Evolutionary conservation across 2,329 filamentous ascomycete species (phyloP).

Genomic region (Talaromyces sp.): DNA sequence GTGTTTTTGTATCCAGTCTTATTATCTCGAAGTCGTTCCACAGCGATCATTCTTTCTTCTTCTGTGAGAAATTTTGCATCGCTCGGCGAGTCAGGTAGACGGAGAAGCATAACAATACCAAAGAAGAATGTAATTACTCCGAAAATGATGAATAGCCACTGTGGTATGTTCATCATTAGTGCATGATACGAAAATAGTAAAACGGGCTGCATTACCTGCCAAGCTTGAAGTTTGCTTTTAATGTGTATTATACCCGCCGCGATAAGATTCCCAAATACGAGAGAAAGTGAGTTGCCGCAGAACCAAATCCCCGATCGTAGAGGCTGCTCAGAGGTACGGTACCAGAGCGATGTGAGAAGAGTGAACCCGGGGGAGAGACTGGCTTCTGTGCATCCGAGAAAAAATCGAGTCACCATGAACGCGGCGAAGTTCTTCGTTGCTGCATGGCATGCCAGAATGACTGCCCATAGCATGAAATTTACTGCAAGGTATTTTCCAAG

Average conservation of each 20-base stretch:
- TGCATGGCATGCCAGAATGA: constrained; percentile 36
- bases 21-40: constrained; percentile 27
- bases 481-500: constrained; percentile 40
- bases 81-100: constrained; percentile 25
- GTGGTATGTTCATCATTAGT: not conserved
- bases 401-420: constrained; percentile 45
- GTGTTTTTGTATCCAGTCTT: constrained; percentile 39
- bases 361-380: constrained; percentile 39
- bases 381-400: constrained; percentile 48
- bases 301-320: constrained; percentile 37
- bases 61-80: constrained; percentile 28
- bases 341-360: constrained; percentile 38
- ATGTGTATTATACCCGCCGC: constrained; percentile 32
- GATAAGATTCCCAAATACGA: constrained; percentile 29
- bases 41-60: constrained; percentile 24
- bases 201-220: constrained; percentile 22
- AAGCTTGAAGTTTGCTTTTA: constrained; percentile 17
- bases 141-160: constrained; percentile 33
- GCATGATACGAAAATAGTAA: not conserved
- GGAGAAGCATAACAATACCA: constrained; percentile 26
- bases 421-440: constrained; percentile 42
- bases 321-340: constrained; percentile 33
- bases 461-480: constrained; percentile 33
- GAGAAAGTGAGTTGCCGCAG: constrained; percentile 31
- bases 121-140: constrained; percentile 28